Conservation (phyloP, 176 grass and related monocot species). For the Microstegium vimineum region DNA sequence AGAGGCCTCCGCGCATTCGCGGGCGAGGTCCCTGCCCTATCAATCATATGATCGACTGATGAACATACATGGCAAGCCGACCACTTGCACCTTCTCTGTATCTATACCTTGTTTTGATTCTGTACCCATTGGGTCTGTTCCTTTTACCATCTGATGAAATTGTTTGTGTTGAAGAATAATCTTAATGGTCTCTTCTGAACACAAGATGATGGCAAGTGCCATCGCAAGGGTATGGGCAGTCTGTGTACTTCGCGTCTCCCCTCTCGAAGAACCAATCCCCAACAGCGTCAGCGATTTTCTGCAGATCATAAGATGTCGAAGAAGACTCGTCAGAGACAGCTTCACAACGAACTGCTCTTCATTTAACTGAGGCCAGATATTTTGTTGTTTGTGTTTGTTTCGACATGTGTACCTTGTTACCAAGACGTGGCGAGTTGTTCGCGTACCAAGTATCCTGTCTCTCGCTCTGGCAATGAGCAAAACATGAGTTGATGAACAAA, state of each 20-base stretch:
- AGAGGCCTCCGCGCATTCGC: constrained; percentile 1
- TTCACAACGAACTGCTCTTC: background rate
- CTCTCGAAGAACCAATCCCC: constrained; percentile 78
- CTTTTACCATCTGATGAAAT: background rate
- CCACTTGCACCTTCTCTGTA: constrained; percentile 46
- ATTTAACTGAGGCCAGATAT: background rate
- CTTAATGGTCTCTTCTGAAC: constrained; percentile 45
- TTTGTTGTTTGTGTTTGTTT: background rate
- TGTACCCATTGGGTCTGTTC: background rate
- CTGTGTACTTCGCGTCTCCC: constrained; percentile 52
- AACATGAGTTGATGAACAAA: constrained; percentile 92
- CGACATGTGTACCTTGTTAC: constrained; percentile 58
- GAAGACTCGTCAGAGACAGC: background rate
- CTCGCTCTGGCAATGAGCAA: constrained; percentile 98
- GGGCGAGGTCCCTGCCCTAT: constrained; percentile 20
- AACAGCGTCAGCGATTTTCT: constrained; percentile 87
- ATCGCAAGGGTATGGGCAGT: constrained; percentile 89
- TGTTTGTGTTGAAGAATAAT: constrained; percentile 1
- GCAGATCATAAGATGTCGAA: background rate
- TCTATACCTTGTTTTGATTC: constrained; percentile 36
- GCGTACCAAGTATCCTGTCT: constrained; percentile 85
- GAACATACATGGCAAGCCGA: no score
- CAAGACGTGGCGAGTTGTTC: constrained; percentile 62
- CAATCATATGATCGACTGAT: no score
- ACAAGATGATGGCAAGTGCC: constrained; percentile 78